Evolutionary conservation across 2,329 filamentous ascomycete species (phyloP).

Genomic region (Diaporthe eres): DNA sequence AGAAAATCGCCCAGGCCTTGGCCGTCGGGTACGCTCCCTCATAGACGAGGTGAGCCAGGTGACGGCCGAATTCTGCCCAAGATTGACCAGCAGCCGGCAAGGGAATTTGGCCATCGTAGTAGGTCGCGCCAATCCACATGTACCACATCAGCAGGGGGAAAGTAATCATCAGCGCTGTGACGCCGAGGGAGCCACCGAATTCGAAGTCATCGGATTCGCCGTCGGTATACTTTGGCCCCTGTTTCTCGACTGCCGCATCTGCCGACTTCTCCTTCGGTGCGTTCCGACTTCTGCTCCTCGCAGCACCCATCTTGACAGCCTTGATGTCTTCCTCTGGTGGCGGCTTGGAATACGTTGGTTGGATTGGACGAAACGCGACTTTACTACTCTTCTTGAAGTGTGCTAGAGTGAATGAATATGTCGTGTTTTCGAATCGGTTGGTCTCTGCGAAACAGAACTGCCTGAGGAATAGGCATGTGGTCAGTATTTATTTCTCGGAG

Average conservation of each 20-base stretch:
- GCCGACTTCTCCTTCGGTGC: not conserved
- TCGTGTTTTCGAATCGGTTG: no score
- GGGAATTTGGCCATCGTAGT: slow-evolving; percentile 89
- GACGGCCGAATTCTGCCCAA: slow-evolving; percentile 77
- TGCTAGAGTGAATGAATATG: not conserved
- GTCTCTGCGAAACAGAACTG: not conserved
- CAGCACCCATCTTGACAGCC: not conserved
- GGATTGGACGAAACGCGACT: not conserved
- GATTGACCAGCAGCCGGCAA: slow-evolving; percentile 75
- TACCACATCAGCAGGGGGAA: slow-evolving; percentile 98
- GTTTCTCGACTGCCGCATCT: not conserved
- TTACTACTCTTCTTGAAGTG: not conserved
- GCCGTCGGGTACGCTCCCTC: slow-evolving; percentile 86
- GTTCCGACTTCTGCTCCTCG: slow-evolving; percentile 14
- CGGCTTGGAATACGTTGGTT: not conserved
- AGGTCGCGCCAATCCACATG: slow-evolving; percentile 97
- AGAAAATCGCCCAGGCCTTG: slow-evolving; percentile 94
- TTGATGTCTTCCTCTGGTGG: not conserved
- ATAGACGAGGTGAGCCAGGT: slow-evolving; percentile 81
- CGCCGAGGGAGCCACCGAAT: slow-evolving; percentile 90
- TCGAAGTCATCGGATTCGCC: slow-evolving; percentile 79
- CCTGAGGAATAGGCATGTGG: not conserved
- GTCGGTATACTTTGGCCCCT: not conserved
- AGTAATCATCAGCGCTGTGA: slow-evolving; percentile 86
- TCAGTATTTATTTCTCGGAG: not conserved